These are phyloP conservation scores for Exserohilum turcica DNA, from an alignment of 2,329 filamentous ascomycete genomes.

Conservation along the genomic window DNA sequence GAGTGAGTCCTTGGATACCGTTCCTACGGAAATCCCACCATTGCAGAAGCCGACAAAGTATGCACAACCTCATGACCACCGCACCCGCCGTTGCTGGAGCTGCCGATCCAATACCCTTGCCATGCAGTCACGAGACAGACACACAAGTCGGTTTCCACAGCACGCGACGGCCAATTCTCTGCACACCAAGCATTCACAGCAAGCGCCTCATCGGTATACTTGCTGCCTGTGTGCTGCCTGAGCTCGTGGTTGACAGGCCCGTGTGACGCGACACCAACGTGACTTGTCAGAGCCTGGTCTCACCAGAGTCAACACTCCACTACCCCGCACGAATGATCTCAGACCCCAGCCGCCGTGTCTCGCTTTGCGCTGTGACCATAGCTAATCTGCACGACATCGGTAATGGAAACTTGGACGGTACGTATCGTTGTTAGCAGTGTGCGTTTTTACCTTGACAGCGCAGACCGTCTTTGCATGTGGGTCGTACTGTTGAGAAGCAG, in stretches of 20 bases:
- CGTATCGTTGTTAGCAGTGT: neutral
- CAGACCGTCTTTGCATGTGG: neutral
- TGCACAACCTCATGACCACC: neutral
- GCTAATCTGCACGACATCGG: constrained; percentile 17
- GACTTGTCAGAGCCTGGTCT: constrained; percentile 14
- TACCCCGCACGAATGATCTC: constrained; percentile 8
- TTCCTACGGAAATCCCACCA: neutral
- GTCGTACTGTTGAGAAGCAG: neutral
- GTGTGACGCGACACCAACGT: constrained; percentile 7
- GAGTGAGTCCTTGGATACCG: constrained; percentile 16
- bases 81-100: neutral
- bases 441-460: neutral
- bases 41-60: neutral
- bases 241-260: constrained; percentile 6
- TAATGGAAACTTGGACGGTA: neutral
- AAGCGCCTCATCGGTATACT: neutral
- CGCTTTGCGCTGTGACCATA: constrained; percentile 20
- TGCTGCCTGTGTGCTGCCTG: neutral
- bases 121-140: neutral
- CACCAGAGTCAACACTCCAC: constrained; percentile 9
- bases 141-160: neutral
- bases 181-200: neutral
- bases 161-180: neutral
- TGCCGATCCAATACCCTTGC: neutral
- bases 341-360: neutral